Evolutionary conservation across 1,284 basidiomycete genomes (phyloP).

Genomic region (Ceratobasidium papillatum): DNA sequence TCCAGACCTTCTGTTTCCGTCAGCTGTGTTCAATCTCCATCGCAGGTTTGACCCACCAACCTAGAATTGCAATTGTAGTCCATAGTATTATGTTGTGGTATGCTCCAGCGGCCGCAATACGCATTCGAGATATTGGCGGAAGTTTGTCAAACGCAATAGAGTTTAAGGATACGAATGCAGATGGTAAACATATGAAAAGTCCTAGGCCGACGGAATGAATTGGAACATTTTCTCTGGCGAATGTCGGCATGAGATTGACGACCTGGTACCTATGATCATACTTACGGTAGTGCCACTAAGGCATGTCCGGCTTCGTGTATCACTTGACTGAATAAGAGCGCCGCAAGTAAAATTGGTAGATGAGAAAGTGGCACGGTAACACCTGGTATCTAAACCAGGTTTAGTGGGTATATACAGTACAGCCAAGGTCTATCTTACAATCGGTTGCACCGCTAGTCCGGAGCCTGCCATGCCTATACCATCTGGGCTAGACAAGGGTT

Average conservation of each 20-base stretch:
- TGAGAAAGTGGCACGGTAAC: slow-evolving; percentile 74
- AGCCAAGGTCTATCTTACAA: background rate
- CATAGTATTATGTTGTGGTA: slow-evolving; percentile 71
- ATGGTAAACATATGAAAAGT: slow-evolving; percentile 66
- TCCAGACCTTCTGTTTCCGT: slow-evolving; percentile 13
- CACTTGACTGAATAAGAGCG: slow-evolving; percentile 66
- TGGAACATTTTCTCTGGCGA: slow-evolving; percentile 62
- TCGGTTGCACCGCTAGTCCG: slow-evolving; percentile 34
- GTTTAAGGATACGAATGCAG: slow-evolving; percentile 75
- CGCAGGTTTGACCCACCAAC: slow-evolving; percentile 42
- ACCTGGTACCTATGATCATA: slow-evolving; percentile 23
- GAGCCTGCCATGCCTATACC: background rate
- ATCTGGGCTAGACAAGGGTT: slow-evolving; percentile 17
- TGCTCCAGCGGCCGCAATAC: slow-evolving; percentile 71
- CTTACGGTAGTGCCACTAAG: slow-evolving; percentile 70
- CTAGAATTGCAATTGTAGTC: slow-evolving; percentile 53
- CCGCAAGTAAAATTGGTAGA: slow-evolving; percentile 65
- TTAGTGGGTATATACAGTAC: slow-evolving; percentile 36
- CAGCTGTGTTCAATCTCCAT: background rate
- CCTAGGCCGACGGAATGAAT: slow-evolving; percentile 66
- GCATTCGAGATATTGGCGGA: slow-evolving; percentile 57
- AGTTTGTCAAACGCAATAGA: slow-evolving; percentile 54
- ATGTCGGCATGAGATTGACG: background rate
- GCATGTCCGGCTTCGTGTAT: slow-evolving; percentile 78
- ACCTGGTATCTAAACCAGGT: slow-evolving; percentile 69